Evolutionary conservation across 768 basidiomycete species (phyloP).

Genomic region (Tulasnella sp.): DNA sequence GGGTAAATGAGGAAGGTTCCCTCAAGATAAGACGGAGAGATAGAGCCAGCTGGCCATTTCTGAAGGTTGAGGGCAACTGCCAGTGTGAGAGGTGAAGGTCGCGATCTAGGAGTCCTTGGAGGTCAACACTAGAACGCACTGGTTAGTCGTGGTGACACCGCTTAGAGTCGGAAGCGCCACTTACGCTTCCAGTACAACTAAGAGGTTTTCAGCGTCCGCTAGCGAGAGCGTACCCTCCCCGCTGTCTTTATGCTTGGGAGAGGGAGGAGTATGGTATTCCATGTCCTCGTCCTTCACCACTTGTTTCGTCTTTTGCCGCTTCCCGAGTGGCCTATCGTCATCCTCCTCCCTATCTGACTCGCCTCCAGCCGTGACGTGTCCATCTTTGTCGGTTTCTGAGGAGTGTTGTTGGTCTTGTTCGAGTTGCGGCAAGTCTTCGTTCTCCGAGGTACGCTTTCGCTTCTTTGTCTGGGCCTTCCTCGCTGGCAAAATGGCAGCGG

Average conservation of each 20-base stretch:
- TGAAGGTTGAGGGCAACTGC: slow-evolving; percentile 29
- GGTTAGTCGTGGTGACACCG: not conserved
- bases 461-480: not conserved
- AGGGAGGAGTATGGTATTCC: not conserved
- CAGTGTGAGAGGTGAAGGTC: slow-evolving; percentile 44
- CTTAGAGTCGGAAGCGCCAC: slow-evolving; percentile 16
- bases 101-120: slow-evolving; percentile 68
- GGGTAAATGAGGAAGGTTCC: slow-evolving; percentile 36
- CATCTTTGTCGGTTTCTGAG: not conserved
- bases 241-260: slow-evolving; percentile 2
- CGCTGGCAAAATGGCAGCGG: not conserved
- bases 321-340: not conserved
- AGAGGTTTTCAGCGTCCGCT: slow-evolving; percentile 6
- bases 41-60: slow-evolving; percentile 25
- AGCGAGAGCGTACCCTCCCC: slow-evolving; percentile 1
- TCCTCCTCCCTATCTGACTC: slow-evolving; percentile 6
- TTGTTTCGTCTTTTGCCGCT: slow-evolving; percentile 4
- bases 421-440: not conserved
- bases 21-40: slow-evolving; percentile 32
- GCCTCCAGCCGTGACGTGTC: not conserved
- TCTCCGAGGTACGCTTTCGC: slow-evolving; percentile 3
- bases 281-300: slow-evolving; percentile 1
- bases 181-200: slow-evolving; percentile 41
- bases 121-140: slow-evolving; percentile 41
- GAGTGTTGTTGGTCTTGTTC: not conserved